phyloP scores from a whole-genome alignment of 305 asterid genomes.

The Withania somnifera region DNA sequence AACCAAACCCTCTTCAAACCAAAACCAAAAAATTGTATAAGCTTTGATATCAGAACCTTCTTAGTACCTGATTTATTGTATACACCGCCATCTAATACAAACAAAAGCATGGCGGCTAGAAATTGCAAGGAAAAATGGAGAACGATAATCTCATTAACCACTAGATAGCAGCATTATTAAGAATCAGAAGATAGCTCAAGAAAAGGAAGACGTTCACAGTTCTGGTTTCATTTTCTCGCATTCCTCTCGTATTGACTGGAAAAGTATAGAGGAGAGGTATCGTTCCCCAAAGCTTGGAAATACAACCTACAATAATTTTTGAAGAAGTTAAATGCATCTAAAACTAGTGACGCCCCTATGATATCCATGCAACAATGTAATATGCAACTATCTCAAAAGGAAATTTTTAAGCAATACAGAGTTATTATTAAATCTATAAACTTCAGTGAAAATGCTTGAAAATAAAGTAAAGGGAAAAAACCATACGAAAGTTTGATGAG shows the following conservation, averaged over 20 bases:
- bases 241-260: conserved; percentile 87
- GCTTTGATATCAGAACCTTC: not conserved
- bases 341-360: not conserved
- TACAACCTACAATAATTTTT: conserved; percentile 46
- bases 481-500: not conserved
- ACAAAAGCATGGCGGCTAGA: not conserved
- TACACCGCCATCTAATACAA: not conserved
- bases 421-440: not conserved
- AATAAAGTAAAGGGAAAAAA: not conserved
- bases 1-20: not conserved
- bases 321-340: not conserved
- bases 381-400: not conserved
- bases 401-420: not conserved
- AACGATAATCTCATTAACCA: too few relatives aligned
- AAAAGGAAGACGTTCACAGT: conserved; percentile 18
- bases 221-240: conserved; percentile 82
- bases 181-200: not conserved
- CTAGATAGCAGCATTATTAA: too few relatives aligned
- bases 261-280: conserved; percentile 72
- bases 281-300: conserved; percentile 96
- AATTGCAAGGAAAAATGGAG: not conserved
- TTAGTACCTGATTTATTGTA: not conserved
- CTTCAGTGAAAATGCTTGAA: not conserved
- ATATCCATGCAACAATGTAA: not conserved
- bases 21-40: not conserved